Evolutionary conservation across 2,329 filamentous ascomycete genomes (phyloP).

Genomic region (Paracoccidioides brasiliensis): DNA sequence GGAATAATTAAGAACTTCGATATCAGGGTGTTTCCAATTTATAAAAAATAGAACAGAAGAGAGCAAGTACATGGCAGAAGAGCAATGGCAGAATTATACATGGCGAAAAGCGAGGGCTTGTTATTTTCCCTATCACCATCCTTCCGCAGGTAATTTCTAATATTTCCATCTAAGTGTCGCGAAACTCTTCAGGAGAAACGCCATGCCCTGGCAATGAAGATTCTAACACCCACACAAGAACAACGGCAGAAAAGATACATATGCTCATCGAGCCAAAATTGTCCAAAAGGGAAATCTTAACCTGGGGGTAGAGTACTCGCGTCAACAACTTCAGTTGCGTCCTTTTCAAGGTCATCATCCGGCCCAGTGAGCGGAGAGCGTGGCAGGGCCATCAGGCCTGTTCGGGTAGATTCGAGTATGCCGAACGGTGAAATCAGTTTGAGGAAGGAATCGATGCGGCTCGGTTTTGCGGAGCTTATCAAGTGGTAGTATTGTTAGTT

Average conservation of each 20-base stretch:
- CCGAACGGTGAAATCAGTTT: conserved; percentile 91
- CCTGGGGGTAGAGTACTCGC: conserved; percentile 86
- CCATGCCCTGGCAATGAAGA: background rate
- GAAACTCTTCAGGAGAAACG: background rate
- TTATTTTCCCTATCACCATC: background rate
- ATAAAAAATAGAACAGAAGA: background rate
- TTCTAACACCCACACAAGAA: background rate
- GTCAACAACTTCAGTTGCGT: conserved; percentile 89
- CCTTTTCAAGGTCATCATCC: conserved; percentile 63
- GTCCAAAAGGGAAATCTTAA: conserved; percentile 32
- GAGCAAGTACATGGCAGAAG: background rate
- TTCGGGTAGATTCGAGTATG: conserved; percentile 89
- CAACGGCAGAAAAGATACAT: background rate
- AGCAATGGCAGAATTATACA: background rate
- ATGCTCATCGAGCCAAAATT: background rate
- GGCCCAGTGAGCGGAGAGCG: conserved; percentile 73
- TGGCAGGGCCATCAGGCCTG: conserved; percentile 91
- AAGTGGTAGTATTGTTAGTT: background rate
- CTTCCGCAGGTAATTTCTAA: background rate
- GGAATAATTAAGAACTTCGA: background rate
- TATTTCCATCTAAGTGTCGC: background rate
- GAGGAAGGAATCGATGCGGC: conserved; percentile 91
- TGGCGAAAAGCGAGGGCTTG: background rate
- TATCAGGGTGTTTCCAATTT: background rate
- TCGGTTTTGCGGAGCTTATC: conserved; percentile 67